Evolutionary conservation across 768 basidiomycete species (phyloP).

Genomic region (Boletus pseudo-olivaceus): DNA sequence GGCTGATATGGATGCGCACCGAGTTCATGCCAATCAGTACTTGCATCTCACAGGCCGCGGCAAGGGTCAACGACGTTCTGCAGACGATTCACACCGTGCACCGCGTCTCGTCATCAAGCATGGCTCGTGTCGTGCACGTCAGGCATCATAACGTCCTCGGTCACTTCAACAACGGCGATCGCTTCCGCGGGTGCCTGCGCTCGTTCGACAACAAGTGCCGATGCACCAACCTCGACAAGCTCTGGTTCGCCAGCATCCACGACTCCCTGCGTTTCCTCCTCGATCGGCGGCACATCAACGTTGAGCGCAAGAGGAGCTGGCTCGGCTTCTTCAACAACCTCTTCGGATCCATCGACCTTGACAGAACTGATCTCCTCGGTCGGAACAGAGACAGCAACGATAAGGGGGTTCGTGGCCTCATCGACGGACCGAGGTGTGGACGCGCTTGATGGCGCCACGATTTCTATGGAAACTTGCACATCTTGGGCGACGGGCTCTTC

Average conservation of each 20-base stretch:
- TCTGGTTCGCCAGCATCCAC: background rate
- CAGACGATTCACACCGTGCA: background rate
- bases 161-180: background rate
- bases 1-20: background rate
- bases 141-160: background rate
- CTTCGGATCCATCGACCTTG: background rate
- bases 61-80: background rate
- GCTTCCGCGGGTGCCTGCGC: background rate
- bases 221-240: background rate
- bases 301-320: background rate
- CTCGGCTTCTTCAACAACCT: background rate
- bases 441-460: background rate
- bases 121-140: background rate
- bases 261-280: background rate
- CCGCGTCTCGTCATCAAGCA: background rate
- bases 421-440: constrained; percentile 8
- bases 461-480: constrained; percentile 2
- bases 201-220: background rate
- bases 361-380: background rate
- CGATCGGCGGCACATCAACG: no score
- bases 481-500: constrained; percentile 4
- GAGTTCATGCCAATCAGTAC: constrained; percentile 5
- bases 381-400: background rate
- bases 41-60: constrained; percentile 4
- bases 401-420: background rate